Evolutionary conservation across 2,329 filamentous ascomycete species (phyloP).

Genomic region (Trichoderma asperellum): DNA sequence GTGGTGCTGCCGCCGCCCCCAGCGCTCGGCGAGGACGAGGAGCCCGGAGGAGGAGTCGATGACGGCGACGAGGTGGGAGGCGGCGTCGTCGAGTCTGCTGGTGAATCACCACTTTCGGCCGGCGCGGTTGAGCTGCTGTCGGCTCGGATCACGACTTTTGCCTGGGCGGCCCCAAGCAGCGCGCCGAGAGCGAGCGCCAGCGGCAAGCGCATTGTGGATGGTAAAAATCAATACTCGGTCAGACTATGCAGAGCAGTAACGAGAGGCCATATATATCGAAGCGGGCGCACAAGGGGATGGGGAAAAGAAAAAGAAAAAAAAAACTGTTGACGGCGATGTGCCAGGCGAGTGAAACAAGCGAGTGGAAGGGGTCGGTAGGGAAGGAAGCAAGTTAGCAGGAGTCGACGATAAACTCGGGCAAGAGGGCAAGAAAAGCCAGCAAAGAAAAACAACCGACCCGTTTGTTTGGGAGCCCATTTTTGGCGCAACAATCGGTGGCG

Average conservation of each 20-base stretch:
- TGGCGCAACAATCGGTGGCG: constrained; percentile 16
- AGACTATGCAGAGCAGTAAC: constrained; percentile 9
- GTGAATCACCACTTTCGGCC: background rate
- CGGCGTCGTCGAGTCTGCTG: background rate
- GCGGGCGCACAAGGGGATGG: background rate
- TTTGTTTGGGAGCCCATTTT: constrained; percentile 16
- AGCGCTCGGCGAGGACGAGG: constrained; percentile 5
- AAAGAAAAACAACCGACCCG: constrained; percentile 3
- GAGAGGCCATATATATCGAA: constrained; percentile 9
- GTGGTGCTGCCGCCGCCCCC: constrained; percentile 34
- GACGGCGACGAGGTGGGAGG: constrained; percentile 37
- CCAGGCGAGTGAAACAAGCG: constrained; percentile 25
- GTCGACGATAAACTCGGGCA: constrained; percentile 7
- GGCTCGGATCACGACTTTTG: constrained; percentile 30
- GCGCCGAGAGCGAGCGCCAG: constrained; percentile 34
- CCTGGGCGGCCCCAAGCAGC: constrained; percentile 32
- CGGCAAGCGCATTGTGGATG: constrained; percentile 33
- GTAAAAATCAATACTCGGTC: background rate
- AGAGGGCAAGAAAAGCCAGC: background rate
- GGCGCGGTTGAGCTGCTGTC: constrained; percentile 1
- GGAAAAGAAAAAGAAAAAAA: background rate
- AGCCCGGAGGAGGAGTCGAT: constrained; percentile 31
- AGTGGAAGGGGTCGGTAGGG: constrained; percentile 25
- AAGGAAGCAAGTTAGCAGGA: constrained; percentile 5
- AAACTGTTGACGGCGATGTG: background rate